phyloP scores from a whole-genome alignment of 352 stramenopile genomes.

The Globisporangium cystogenes region DNA sequence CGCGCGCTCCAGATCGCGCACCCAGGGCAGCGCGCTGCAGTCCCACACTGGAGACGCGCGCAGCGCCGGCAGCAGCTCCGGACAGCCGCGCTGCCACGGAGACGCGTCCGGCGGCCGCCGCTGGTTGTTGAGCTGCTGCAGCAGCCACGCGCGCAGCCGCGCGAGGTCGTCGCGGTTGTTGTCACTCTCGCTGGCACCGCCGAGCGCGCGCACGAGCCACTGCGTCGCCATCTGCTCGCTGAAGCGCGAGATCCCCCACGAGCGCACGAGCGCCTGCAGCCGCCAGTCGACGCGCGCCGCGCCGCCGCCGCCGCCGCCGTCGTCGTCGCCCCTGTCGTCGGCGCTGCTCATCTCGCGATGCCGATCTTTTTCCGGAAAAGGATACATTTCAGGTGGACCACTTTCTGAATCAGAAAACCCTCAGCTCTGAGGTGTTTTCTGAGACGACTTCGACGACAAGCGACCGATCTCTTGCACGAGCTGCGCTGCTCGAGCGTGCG shows the following conservation, averaged over 20 bases:
- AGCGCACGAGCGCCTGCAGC: conserved; percentile 37
- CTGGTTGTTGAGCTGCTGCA: conserved; percentile 62
- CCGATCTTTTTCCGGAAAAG: no score
- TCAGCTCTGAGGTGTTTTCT: no score
- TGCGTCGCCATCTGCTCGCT: conserved; percentile 60
- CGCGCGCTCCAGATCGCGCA: conserved; percentile 38
- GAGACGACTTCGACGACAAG: no score
- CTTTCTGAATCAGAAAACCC: no score
- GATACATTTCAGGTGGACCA: no score
- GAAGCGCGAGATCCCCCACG: conserved; percentile 62
- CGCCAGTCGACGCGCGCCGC: conserved; percentile 19
- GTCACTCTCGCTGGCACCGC: not conserved
- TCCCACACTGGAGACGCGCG: conserved; percentile 46
- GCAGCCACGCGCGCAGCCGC: conserved; percentile 55
- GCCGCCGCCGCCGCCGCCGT: not conserved
- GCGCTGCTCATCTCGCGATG: no score
- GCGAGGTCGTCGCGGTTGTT: conserved; percentile 15
- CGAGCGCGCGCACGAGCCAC: conserved; percentile 42
- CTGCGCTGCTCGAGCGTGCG: no score
- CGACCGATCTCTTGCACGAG: no score
- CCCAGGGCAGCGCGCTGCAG: conserved; percentile 32
- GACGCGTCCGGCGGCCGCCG: conserved; percentile 20
- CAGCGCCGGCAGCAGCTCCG: conserved; percentile 52
- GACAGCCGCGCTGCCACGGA: conserved; percentile 60
- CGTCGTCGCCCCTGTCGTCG: no score